A percentile compares a stretch with the other conserved stretches of the same genome.
Conservation (phyloP, 1,284 basidiomycete species). For the Trametes pubescens region DNA sequence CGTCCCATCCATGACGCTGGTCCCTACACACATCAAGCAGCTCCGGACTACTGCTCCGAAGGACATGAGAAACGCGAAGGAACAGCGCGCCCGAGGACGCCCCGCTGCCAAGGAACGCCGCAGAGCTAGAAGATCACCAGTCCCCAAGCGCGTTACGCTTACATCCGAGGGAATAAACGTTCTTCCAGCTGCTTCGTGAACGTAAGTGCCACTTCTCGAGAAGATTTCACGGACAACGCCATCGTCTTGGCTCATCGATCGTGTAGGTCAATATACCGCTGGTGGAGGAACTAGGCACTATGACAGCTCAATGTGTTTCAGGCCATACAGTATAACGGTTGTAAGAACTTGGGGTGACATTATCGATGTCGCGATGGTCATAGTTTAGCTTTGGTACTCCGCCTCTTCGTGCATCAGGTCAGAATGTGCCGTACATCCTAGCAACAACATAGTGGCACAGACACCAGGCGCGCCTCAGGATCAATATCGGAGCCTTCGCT, state of each 20-base stretch:
- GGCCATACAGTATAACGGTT: not conserved
- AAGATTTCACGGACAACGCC: not conserved
- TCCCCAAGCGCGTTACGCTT: conserved; percentile 21
- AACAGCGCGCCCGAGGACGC: conserved; percentile 63
- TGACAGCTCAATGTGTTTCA: not conserved
- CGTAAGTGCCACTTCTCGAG: not conserved
- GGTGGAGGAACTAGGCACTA: not conserved
- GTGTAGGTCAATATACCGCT: not conserved
- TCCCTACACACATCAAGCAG: conserved; percentile 87
- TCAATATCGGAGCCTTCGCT: not conserved
- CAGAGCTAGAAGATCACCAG: not conserved
- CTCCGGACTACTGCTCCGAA: conserved; percentile 82
- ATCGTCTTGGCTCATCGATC: not conserved
- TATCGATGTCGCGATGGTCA: conserved; percentile 2
- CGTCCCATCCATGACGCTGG: conserved; percentile 42
- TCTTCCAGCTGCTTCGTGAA: not conserved
- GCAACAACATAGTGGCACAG: not conserved
- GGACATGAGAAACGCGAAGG: conserved; percentile 80
- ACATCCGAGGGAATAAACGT: not conserved
- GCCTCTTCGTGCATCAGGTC: not conserved
- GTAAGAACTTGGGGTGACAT: not conserved
- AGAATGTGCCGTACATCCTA: not conserved
- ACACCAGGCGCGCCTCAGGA: not conserved
- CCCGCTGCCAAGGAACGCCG: conserved; percentile 53
- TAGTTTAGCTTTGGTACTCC: not conserved